These are phyloP conservation scores for Neoconidiobolus thromboides DNA, from an alignment of 371 early-diverging fungal genomes.

Conservation along the genomic window DNA sequence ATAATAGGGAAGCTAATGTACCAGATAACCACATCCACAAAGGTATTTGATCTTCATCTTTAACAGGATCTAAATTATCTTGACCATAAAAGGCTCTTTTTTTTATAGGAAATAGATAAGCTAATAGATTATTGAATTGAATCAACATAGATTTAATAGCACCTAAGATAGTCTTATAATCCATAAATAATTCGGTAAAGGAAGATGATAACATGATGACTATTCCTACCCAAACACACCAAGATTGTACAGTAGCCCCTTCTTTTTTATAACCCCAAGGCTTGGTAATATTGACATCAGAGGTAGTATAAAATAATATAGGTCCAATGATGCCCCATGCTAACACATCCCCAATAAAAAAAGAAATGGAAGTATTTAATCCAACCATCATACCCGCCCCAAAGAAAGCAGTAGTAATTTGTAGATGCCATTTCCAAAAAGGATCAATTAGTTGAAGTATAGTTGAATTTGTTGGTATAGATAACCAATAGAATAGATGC, in stretches of 20 bases:
- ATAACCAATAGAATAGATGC: constrained; percentile 42
- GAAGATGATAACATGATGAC: constrained; percentile 41
- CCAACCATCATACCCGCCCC: constrained; percentile 52
- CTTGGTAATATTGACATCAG: not conserved
- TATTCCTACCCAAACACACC: constrained; percentile 55
- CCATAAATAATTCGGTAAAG: constrained; percentile 34
- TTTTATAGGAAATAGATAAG: not conserved
- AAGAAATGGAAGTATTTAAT: constrained; percentile 17
- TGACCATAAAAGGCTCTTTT: constrained; percentile 4
- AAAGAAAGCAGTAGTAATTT: constrained; percentile 35
- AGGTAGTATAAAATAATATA: constrained; percentile 7
- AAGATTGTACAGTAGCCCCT: constrained; percentile 16
- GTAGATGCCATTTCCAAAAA: constrained; percentile 32
- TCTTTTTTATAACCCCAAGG: not conserved
- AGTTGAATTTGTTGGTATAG: constrained; percentile 18
- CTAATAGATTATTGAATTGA: constrained; percentile 10
- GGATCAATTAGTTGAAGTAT: constrained; percentile 24
- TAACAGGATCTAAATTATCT: constrained; percentile 17
- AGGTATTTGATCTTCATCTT: constrained; percentile 32
- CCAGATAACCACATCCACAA: constrained; percentile 36
- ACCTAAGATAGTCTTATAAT: constrained; percentile 30
- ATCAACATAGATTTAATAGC: constrained; percentile 24
- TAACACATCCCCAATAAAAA: not conserved
- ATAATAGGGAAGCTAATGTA: constrained; percentile 28
- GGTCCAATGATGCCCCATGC: constrained; percentile 1